phyloP scores from a whole-genome alignment of 768 basidiomycete genomes.

The Punctularia strigosozonata region DNA sequence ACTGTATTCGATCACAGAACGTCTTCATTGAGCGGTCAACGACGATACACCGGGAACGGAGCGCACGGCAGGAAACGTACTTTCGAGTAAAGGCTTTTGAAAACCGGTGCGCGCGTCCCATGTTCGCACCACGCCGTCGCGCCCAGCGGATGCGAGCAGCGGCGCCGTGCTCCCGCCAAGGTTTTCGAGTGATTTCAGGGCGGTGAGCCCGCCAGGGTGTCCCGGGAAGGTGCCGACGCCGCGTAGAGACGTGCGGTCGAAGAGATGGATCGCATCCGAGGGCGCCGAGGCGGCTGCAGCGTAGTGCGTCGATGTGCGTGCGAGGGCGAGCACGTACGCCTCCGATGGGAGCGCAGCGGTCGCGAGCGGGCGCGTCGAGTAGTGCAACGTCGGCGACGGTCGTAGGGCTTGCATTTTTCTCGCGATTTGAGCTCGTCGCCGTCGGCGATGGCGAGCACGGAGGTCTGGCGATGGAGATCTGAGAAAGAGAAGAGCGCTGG shows the following conservation, averaged over 20 bases:
- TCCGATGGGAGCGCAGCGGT: slow-evolving; percentile 24
- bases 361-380: slow-evolving; percentile 11
- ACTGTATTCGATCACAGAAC: too few species aligned
- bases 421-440: not conserved
- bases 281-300: slow-evolving; percentile 55
- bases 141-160: slow-evolving; percentile 52
- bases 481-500: too few species aligned
- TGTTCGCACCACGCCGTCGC: slow-evolving; percentile 56
- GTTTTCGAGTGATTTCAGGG: slow-evolving; percentile 31
- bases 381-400: not conserved
- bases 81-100: too few species aligned
- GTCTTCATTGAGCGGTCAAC: slow-evolving; percentile 32
- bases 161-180: slow-evolving; percentile 30
- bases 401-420: slow-evolving; percentile 4
- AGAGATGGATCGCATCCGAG: slow-evolving; percentile 52
- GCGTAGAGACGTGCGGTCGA: slow-evolving; percentile 46
- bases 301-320: slow-evolving; percentile 32
- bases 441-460: too few species aligned
- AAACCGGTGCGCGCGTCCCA: slow-evolving; percentile 61
- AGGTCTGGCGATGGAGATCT: too few species aligned
- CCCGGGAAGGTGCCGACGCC: slow-evolving; percentile 36
- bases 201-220: slow-evolving; percentile 46
- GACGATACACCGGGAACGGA: too few species aligned
- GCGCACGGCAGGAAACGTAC: too few species aligned
- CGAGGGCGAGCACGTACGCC: slow-evolving; percentile 53